A percentile compares a stretch with the other conserved stretches of the same genome.
These are phyloP conservation scores for Xylaria sp. DNA, from an alignment of 2,329 filamentous ascomycete species.

Conservation along the genomic window DNA sequence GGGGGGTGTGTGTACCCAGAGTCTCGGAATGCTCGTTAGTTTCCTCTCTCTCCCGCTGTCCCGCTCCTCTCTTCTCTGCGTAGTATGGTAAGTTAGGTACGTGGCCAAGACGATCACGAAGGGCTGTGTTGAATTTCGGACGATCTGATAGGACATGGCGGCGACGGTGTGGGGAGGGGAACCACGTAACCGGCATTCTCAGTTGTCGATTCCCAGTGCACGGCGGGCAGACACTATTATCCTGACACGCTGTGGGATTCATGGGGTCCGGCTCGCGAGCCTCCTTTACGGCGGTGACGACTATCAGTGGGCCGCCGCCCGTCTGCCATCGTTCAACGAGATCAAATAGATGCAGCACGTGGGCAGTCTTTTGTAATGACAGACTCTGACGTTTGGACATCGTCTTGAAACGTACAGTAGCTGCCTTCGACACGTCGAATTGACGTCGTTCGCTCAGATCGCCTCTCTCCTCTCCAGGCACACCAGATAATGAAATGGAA, in stretches of 20 bases:
- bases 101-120: neutral
- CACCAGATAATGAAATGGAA: neutral
- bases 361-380: neutral
- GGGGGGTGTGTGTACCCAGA: neutral
- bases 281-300: neutral
- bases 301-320: neutral
- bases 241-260: neutral
- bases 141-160: neutral
- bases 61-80: too few relatives aligned
- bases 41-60: neutral
- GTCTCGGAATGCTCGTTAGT: neutral
- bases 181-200: neutral
- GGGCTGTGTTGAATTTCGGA: neutral
- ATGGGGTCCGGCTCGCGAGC: neutral
- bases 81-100: neutral
- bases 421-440: neutral
- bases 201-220: neutral
- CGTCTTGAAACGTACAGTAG: too few relatives aligned
- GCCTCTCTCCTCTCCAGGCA: neutral
- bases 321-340: neutral
- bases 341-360: neutral
- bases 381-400: too few relatives aligned
- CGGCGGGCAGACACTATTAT: neutral
- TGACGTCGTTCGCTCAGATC: neutral
- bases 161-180: neutral